Base-by-base conservation (phyloP, 75 land plant genomes). In the Sequoia sempervirens region DNA sequence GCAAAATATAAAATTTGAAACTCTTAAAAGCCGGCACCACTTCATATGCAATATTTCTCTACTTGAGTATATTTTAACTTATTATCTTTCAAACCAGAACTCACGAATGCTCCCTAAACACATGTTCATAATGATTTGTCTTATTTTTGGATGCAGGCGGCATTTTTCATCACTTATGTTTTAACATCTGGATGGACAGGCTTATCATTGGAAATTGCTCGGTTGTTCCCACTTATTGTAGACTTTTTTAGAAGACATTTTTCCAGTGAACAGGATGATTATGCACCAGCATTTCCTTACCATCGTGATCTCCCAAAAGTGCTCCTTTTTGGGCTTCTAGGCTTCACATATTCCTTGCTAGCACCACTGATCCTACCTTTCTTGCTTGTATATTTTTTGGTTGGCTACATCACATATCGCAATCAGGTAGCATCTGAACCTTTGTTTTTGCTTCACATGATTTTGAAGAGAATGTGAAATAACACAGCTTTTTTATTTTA, bases 151-250 rank as follows among this genome's bases (percentile, higher is more conserved):
- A 52, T 85, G 82, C 53, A 90, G 93, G 93, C 92, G 30, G 82
- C 95, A 20, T 97, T 97, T 86, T 97, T 94, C 89, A 92, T 93
- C 73, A 87, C 98, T 15, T 97, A 96, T 88, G 96, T 97, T 58
- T 89, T 97, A 83, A 97, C 99, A 45, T 90, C 94, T 52, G 98
- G 98, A 79, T 97, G 98, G 98, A 93, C 99, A 11, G 94, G 95
- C 46, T 80, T 89, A 43, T 82, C 98, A 23, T 80, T 90, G 12
- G 96, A 97, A 85, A 92, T 96, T 84, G 86, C 93, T 66, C 94
- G 88, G 30, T 23, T 88, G 3, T 58, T 84, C 32, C 79, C 89
- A 53, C 84, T 93, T 46, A 15, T 92, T 26, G 61, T 81, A 76
- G 86, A 89, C 84, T 88, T 88, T 46, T 23, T 91, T 18, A 84